Conservation (phyloP, 805 yeast species). For the Candida rishiriensis region DNA sequence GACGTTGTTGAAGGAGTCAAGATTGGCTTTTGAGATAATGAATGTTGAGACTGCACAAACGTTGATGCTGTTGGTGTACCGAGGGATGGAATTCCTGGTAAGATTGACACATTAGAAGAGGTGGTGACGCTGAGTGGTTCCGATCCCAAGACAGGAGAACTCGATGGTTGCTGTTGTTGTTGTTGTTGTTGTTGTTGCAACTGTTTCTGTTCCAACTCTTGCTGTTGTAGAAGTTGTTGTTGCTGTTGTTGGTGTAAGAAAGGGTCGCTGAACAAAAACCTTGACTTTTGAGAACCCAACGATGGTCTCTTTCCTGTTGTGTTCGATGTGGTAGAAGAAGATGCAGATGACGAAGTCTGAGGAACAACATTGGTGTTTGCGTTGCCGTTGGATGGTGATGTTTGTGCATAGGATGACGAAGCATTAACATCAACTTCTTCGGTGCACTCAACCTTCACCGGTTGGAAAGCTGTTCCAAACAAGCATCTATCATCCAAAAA, state of each 20-base stretch:
- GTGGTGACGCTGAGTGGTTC: too few species aligned
- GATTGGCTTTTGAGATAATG: not conserved
- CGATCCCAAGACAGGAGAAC: too few species aligned
- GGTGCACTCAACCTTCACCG: slow-evolving; percentile 35
- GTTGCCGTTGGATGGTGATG: slow-evolving; percentile 14
- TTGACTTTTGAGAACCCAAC: slow-evolving; percentile 55
- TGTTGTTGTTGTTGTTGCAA: slow-evolving; percentile 2
- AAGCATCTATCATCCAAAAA: slow-evolving; percentile 38
- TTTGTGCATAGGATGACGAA: slow-evolving; percentile 13
- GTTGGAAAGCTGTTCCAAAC: slow-evolving; percentile 46
- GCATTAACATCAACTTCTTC: slow-evolving; percentile 16
- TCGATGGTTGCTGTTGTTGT: slow-evolving; percentile 4
- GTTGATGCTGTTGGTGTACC: not conserved
- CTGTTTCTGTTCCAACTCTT: slow-evolving; percentile 2
- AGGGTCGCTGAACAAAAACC: slow-evolving; percentile 69
- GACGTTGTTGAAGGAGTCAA: slow-evolving; percentile 7
- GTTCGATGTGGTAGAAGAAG: slow-evolving; percentile 1
- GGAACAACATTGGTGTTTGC: slow-evolving; percentile 5
- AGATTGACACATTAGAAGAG: slow-evolving; percentile 5
- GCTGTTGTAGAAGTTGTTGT: not conserved
- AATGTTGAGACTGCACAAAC: slow-evolving; percentile 2
- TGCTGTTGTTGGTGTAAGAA: slow-evolving; percentile 23
- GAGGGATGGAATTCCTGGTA: slow-evolving; percentile 6
- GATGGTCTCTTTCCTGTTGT: slow-evolving; percentile 43
- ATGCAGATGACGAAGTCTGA: slow-evolving; percentile 6